phyloP scores from a whole-genome alignment of 257 asterid genomes.

The Solanum bulbocastanum region DNA sequence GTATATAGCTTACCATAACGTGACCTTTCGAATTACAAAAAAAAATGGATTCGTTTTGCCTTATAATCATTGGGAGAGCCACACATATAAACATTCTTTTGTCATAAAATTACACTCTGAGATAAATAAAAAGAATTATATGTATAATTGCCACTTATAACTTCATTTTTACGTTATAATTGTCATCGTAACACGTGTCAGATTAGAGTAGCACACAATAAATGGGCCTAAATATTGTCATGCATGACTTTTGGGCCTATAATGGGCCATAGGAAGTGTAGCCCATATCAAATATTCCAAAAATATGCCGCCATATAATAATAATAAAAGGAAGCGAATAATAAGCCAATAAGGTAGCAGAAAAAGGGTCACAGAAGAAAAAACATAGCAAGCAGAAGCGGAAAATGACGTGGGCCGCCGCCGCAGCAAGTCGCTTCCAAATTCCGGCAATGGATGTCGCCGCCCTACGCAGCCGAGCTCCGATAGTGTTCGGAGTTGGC shows the following conservation, averaged over 20 bases:
- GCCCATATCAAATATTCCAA: background rate
- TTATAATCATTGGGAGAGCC: too few species aligned
- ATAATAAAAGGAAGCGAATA: background rate
- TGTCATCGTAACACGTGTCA: too few species aligned
- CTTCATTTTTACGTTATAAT: too few species aligned
- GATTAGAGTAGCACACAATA: too few species aligned
- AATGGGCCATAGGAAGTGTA: background rate
- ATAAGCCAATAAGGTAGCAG: background rate
- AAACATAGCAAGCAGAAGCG: background rate
- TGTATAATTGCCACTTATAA: too few species aligned
- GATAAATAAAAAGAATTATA: too few species aligned
- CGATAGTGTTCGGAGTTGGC: conserved; percentile 41
- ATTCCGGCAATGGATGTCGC: conserved; percentile 54
- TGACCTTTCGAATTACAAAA: too few species aligned
- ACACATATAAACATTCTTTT: too few species aligned
- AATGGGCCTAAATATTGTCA: background rate
- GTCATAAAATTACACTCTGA: too few species aligned
- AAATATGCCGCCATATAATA: background rate
- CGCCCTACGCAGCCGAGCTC: conserved; percentile 29
- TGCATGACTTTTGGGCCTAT: background rate
- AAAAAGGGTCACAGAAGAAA: background rate
- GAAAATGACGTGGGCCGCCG: conserved; percentile 57
- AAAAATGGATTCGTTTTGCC: too few species aligned
- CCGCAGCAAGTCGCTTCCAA: conserved; percentile 61
- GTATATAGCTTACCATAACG: too few species aligned